phyloP scores from a whole-genome alignment of 352 stramenopile species.

The Globisporangium emineosum region DNA sequence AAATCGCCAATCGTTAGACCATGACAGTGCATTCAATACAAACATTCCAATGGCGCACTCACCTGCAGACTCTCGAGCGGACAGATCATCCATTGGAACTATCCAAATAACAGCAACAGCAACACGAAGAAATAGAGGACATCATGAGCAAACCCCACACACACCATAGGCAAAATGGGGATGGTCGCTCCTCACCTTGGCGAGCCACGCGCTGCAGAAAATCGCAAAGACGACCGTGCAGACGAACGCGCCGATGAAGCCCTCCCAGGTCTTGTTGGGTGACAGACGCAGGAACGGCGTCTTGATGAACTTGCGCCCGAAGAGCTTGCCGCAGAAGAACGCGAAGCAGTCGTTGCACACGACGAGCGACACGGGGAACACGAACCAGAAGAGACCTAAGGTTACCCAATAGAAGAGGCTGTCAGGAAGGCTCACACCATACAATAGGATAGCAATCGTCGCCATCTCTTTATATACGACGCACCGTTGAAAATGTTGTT shows the following conservation, averaged over 20 bases:
- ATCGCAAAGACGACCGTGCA: slow-evolving; percentile 95
- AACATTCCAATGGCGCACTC: neutral
- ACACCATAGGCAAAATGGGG: neutral
- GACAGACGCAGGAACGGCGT: slow-evolving; percentile 88
- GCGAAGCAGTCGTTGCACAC: slow-evolving; percentile 96
- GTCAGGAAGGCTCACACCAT: neutral
- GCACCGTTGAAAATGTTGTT: slow-evolving; percentile 94
- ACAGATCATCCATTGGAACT: slow-evolving; percentile 94
- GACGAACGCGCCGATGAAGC: slow-evolving; percentile 96
- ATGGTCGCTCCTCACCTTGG: slow-evolving; percentile 27
- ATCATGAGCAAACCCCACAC: neutral
- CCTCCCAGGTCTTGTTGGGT: slow-evolving; percentile 99
- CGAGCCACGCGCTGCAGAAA: slow-evolving; percentile 90
- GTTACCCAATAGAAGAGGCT: neutral
- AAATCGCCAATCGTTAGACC: neutral
- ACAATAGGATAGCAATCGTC: neutral
- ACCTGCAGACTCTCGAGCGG: slow-evolving; percentile 70
- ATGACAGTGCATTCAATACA: neutral
- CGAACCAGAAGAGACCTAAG: slow-evolving; percentile 93
- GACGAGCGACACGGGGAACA: slow-evolving; percentile 92
- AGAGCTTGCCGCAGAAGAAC: slow-evolving; percentile 90
- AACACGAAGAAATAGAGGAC: neutral
- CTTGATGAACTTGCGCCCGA: slow-evolving; percentile 92
- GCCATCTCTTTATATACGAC: slow-evolving; percentile 3
- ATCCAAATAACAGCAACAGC: neutral